These are phyloP conservation scores for Taiwanofungus camphoratus DNA, from an alignment of 1,284 basidiomycete species.

Conservation along the genomic window DNA sequence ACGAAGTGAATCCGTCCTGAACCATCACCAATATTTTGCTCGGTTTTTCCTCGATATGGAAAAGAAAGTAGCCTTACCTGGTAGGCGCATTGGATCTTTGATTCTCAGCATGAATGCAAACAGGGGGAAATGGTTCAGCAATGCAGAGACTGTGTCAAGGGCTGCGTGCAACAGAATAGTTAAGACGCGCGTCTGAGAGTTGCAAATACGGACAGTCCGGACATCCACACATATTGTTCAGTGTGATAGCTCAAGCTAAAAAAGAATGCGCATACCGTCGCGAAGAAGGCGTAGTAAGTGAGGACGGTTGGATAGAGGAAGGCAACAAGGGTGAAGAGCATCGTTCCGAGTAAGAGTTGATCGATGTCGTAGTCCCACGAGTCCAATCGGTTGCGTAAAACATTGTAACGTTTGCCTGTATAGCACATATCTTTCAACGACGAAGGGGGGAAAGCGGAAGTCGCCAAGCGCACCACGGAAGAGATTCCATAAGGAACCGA, in stretches of 20 bases:
- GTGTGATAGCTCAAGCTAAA: background rate
- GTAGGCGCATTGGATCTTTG: constrained; percentile 82
- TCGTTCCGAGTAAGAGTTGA: constrained; percentile 90
- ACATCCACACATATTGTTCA: background rate
- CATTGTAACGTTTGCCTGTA: constrained; percentile 82
- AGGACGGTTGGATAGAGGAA: constrained; percentile 90
- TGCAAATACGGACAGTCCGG: too few relatives aligned
- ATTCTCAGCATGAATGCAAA: constrained; percentile 83
- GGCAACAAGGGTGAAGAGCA: constrained; percentile 87
- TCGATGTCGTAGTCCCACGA: constrained; percentile 91
- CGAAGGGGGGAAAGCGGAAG: too few relatives aligned
- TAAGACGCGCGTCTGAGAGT: constrained; percentile 51
- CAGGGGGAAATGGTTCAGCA: constrained; percentile 88
- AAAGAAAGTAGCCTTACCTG: constrained; percentile 44
- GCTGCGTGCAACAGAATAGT: constrained; percentile 55
- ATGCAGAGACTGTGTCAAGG: constrained; percentile 61
- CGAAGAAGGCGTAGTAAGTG: constrained; percentile 83
- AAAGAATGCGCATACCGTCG: constrained; percentile 45
- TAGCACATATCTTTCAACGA: constrained; percentile 4
- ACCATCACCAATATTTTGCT: background rate
- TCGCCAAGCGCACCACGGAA: constrained; percentile 70
- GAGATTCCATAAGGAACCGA: constrained; percentile 84
- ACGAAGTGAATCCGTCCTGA: constrained; percentile 7
- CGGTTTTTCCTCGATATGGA: background rate
- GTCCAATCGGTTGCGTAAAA: constrained; percentile 78